Conservation (phyloP, 2,329 filamentous ascomycete genomes). For the Anthostomella pinea region DNA sequence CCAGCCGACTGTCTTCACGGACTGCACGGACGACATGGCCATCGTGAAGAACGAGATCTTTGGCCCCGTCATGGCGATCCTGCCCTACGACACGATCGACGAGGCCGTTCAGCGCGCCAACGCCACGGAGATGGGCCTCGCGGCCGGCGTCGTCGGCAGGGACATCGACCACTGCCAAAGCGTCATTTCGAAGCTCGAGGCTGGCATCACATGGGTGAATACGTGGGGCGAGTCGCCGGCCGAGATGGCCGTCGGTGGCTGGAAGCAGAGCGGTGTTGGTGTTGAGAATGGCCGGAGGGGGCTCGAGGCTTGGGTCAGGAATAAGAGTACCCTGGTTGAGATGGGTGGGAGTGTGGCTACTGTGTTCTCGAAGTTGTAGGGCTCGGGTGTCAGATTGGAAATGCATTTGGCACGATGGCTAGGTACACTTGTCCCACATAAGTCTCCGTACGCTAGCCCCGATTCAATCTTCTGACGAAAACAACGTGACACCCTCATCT, state of each 20-base stretch:
- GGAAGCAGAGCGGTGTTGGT: conserved; percentile 86
- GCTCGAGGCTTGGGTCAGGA: conserved; percentile 77
- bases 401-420: neutral
- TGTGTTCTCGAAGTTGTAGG: conserved; percentile 69
- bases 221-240: conserved; percentile 91
- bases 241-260: conserved; percentile 89
- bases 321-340: conserved; percentile 86
- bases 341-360: conserved; percentile 68
- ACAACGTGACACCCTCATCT: too few species aligned
- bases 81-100: conserved; percentile 68
- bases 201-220: conserved; percentile 89
- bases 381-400: neutral
- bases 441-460: too few species aligned
- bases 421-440: too few species aligned
- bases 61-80: conserved; percentile 79
- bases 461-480: too few species aligned
- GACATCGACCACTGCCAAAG: conserved; percentile 72
- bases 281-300: conserved; percentile 82
- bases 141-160: conserved; percentile 78
- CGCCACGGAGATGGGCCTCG: conserved; percentile 72
- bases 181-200: conserved; percentile 68
- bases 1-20: conserved; percentile 77
- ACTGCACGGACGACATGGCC: conserved; percentile 80
- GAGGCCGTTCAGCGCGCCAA: conserved; percentile 74
- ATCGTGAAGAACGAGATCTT: conserved; percentile 85